phyloP scores from a whole-genome alignment of 2,329 filamentous ascomycete genomes.

The Rutstroemia sp. region DNA sequence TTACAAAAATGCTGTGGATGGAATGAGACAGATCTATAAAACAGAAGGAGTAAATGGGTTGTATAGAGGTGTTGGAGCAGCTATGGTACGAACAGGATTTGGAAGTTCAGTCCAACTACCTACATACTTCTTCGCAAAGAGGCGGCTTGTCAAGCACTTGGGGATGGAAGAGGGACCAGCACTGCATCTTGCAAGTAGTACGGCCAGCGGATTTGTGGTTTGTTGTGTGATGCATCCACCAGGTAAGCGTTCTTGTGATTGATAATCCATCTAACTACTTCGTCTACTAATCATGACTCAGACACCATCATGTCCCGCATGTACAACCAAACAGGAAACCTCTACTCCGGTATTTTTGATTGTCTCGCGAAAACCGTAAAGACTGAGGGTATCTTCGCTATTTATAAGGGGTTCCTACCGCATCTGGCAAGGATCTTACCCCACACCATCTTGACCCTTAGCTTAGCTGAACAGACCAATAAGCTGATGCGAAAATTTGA shows the following conservation, averaged over 20 bases:
- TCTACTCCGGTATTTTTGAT: constrained; percentile 92
- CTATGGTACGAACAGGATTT: constrained; percentile 94
- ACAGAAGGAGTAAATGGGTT: constrained; percentile 72
- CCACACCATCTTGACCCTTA: constrained; percentile 90
- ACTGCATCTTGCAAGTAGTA: constrained; percentile 81
- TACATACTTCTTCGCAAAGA: constrained; percentile 97
- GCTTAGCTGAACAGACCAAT: constrained; percentile 92
- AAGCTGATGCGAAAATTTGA: constrained; percentile 82
- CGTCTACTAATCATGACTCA: constrained; percentile 24
- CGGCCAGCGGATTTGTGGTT: constrained; percentile 88
- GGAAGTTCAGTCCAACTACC: constrained; percentile 93
- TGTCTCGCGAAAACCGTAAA: constrained; percentile 85
- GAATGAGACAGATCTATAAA: constrained; percentile 69
- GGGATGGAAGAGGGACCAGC: constrained; percentile 87
- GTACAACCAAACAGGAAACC: constrained; percentile 97
- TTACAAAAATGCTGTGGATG: constrained; percentile 81
- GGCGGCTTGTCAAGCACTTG: constrained; percentile 70
- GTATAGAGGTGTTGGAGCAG: constrained; percentile 84
- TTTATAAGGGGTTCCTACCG: constrained; percentile 97
- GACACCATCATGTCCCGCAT: constrained; percentile 98
- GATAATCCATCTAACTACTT: not conserved
- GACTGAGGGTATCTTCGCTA: constrained; percentile 83
- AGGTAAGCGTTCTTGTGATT: constrained; percentile 42
- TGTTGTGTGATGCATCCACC: constrained; percentile 98
- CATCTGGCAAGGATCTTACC: constrained; percentile 91